Evolutionary conservation across 2,329 filamentous ascomycete genomes (phyloP).

Genomic region (Lachnellula subtilissima): DNA sequence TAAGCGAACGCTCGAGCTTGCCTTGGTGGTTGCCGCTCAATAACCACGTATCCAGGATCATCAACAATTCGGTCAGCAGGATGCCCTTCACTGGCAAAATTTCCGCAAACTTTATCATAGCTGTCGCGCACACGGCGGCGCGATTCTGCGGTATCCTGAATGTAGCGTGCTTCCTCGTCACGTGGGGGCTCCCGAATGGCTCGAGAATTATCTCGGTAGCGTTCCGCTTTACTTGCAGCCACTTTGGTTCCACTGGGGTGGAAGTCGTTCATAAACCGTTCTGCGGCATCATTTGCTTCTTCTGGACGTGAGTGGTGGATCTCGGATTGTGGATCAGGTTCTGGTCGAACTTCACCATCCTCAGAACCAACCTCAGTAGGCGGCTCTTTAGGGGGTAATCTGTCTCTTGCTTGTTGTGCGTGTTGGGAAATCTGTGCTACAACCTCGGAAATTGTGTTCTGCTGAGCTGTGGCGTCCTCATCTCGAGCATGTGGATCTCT

Average conservation of each 20-base stretch:
- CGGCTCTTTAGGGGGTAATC: constrained; percentile 16
- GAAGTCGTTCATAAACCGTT: constrained; percentile 36
- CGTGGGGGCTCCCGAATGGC: constrained; percentile 17
- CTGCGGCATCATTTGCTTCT: constrained; percentile 33
- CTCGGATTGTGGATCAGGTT: constrained; percentile 11
- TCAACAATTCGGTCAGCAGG: constrained; percentile 7
- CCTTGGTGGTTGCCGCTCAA: constrained; percentile 18
- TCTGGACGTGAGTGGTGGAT: constrained; percentile 6
- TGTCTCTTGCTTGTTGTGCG: constrained; percentile 21
- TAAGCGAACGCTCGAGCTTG: constrained; percentile 21
- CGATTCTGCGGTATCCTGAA: constrained; percentile 11
- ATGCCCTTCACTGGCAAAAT: constrained; percentile 6
- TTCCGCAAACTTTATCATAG: constrained; percentile 15
- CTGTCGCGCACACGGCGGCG: constrained; percentile 13
- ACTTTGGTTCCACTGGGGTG: constrained; percentile 22
- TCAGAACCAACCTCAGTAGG: constrained; percentile 32
- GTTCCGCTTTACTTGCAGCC: constrained; percentile 5
- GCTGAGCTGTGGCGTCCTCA: constrained; percentile 18
- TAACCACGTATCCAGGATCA: constrained; percentile 17
- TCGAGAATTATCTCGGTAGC: constrained; percentile 9
- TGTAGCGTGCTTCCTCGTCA: constrained; percentile 9
- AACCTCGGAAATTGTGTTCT: constrained; percentile 25
- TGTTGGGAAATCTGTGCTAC: constrained; percentile 28
- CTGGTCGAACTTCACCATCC: constrained; percentile 33
- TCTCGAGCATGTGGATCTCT: constrained; percentile 1